phyloP scores from a whole-genome alignment of 441 rosid species.

The Corymbia citriodora region DNA sequence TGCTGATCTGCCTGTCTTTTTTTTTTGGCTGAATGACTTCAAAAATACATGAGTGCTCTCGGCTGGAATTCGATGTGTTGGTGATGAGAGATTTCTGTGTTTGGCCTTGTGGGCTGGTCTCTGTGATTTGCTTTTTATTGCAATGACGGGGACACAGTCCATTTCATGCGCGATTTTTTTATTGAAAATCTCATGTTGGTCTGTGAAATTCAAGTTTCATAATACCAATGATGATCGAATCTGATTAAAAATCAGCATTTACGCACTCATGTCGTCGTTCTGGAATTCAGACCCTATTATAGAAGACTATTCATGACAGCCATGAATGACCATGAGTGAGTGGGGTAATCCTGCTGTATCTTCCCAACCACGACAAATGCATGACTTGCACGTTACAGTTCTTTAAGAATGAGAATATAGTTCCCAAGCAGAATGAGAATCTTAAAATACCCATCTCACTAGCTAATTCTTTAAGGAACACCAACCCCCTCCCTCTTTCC shows the following conservation, averaged over 20 bases:
- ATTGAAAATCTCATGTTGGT: not conserved
- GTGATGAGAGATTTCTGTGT: not conserved
- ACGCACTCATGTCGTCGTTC: not conserved
- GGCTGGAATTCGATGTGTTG: not conserved
- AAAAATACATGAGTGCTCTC: not conserved
- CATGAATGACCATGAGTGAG: not conserved
- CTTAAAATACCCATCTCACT: not conserved
- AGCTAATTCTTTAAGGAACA: not conserved
- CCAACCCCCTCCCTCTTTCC: no score
- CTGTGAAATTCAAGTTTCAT: not conserved
- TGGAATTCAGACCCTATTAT: not conserved
- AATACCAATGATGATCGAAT: not conserved
- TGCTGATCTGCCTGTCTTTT: not conserved
- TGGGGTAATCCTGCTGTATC: not conserved
- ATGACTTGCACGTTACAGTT: not conserved
- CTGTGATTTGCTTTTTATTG: not conserved
- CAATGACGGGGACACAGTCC: not conserved
- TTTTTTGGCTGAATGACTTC: not conserved
- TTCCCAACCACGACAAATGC: not conserved
- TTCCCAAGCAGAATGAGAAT: not conserved
- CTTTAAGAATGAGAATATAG: no score
- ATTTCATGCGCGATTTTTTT: not conserved
- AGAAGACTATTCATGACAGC: not conserved
- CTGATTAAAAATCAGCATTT: not conserved
- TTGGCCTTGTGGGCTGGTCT: not conserved